These are phyloP conservation scores for Cladosporium velox DNA, from an alignment of 2,329 filamentous ascomycete genomes.

Conservation along the genomic window DNA sequence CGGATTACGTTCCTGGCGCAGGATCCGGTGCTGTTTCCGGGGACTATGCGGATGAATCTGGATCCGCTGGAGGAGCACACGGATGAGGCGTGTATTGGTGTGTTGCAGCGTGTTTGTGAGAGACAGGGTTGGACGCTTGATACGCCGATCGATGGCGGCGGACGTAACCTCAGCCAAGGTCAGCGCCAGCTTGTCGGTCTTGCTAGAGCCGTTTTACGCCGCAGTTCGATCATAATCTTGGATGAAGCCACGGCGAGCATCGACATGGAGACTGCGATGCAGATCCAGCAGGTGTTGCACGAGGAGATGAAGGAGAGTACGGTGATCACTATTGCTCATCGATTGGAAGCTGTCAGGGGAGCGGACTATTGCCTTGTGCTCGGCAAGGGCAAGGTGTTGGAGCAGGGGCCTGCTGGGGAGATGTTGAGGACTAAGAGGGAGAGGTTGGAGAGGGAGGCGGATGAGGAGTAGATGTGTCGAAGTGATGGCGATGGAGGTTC, in stretches of 20 bases:
- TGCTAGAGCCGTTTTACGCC: slow-evolving; percentile 61
- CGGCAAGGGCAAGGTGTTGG: slow-evolving; percentile 52
- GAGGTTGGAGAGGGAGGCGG: slow-evolving; percentile 23
- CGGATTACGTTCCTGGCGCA: slow-evolving; percentile 68
- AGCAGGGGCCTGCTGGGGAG: slow-evolving; percentile 38
- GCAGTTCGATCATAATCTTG: slow-evolving; percentile 64
- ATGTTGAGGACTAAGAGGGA: slow-evolving; percentile 28
- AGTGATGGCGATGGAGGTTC: neutral
- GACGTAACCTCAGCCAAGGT: slow-evolving; percentile 64
- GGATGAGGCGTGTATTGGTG: slow-evolving; percentile 55
- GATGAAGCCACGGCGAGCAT: slow-evolving; percentile 68
- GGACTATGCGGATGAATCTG: slow-evolving; percentile 62
- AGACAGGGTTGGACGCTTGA: slow-evolving; percentile 58
- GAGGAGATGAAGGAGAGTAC: slow-evolving; percentile 61
- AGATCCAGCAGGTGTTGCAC: slow-evolving; percentile 57
- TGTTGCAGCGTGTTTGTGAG: slow-evolving; percentile 57
- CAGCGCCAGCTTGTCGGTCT: slow-evolving; percentile 67
- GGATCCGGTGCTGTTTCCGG: slow-evolving; percentile 66
- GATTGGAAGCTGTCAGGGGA: slow-evolving; percentile 62
- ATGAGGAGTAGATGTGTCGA: slow-evolving; percentile 14
- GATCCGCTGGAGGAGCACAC: slow-evolving; percentile 61
- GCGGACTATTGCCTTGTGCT: slow-evolving; percentile 59
- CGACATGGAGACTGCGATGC: slow-evolving; percentile 61
- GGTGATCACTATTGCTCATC: slow-evolving; percentile 67
- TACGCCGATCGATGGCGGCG: slow-evolving; percentile 61